Evolutionary conservation across 2,329 filamentous ascomycete genomes (phyloP), one percentile per base, ranked within the genome.

Genomic region (Nemania bipapillata): DNA sequence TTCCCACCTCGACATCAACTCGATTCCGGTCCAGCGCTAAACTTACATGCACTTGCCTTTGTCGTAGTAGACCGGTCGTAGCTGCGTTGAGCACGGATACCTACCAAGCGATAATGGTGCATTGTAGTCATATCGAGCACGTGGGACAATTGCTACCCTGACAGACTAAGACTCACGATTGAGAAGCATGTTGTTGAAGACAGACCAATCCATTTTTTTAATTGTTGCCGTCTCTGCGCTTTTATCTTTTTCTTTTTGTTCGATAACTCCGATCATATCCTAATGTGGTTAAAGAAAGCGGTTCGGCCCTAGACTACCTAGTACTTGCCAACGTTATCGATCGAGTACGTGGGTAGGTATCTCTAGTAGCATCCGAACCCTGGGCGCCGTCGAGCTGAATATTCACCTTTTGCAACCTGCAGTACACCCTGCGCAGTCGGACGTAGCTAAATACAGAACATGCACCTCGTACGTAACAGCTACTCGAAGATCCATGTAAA

Each of bases 11-110:
- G 45, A 49, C 20, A n/a, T 22, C 12, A 7, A 45, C 30, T 40
- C 6, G 45, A 49, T 49, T n/a, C 45, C 45, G 45, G 20, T 22
- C 9, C 8, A 57, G 63, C 56, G 63, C 59, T 53, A 42, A 55
- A 60, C 59, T 47, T 37, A 52, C 37, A 9, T 40, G 3, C 37
- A 4, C 30, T 32, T 4, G 9, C 37, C 37, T 40, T 40, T 40
- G 37, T 40, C 37, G 15, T 40, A 40, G 37, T 40, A 40, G 37
- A 6, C 6, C n/a, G n/a, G n/a, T n/a, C 32, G 6, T 35, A 35
- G 32, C 32, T 35, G 32, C 11, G 32, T 35, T 35, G 32, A 35
- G 32, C 11, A 35, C 11, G 11, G 15, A 17, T 40, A 12, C 8
- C 3, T 40, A 40, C 3, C 9, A 12, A 40, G 37, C 7, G 9